Conservation (phyloP, 202 grass and related monocot genomes). For the Bolboschoenoplectus hybrid region DNA sequence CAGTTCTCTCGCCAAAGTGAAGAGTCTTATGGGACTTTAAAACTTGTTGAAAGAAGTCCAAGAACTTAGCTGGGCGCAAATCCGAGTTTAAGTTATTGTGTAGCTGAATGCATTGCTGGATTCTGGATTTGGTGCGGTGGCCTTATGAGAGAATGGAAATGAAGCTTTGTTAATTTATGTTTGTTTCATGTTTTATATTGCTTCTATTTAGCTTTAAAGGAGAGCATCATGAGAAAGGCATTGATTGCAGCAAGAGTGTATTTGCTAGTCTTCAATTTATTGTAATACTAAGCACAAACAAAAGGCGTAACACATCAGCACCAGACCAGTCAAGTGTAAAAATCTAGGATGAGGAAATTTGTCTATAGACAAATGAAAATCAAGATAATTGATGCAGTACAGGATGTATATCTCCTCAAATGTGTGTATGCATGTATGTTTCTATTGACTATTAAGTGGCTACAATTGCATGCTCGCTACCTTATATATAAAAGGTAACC, state of each 20-base stretch:
- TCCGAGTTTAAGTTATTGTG: not conserved
- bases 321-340: not conserved
- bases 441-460: not conserved
- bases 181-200: not conserved
- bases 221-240: not conserved
- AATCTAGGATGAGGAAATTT: not conserved
- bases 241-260: not conserved
- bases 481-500: not conserved
- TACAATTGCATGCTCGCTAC: not conserved
- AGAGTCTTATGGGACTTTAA: constrained; percentile 36
- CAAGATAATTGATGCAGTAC: not conserved
- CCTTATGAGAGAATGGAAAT: not conserved
- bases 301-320: not conserved
- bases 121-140: not conserved
- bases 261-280: too few relatives aligned
- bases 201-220: not conserved
- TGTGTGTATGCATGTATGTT: not conserved
- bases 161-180: not conserved
- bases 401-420: not conserved
- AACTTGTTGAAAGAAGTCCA: not conserved
- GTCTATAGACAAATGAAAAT: not conserved
- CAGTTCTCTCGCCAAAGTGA: constrained; percentile 61
- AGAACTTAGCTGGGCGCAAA: not conserved
- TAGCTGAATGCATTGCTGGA: not conserved
- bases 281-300: not conserved